These are phyloP conservation scores for Gynostemma pentaphyllum DNA, from an alignment of 306 rosid species.

Conservation along the genomic window DNA sequence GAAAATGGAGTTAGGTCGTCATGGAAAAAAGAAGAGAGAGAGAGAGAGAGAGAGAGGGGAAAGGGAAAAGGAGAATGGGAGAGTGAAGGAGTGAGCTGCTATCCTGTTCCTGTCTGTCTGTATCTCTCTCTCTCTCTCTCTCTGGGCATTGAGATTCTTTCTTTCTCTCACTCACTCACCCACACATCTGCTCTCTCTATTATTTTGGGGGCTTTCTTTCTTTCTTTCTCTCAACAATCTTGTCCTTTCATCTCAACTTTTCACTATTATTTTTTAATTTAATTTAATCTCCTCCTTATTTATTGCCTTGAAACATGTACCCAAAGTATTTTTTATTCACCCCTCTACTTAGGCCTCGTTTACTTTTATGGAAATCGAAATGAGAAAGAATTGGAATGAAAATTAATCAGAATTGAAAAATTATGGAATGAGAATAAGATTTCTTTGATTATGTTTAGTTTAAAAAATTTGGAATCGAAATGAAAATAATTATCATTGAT, in stretches of 20 bases:
- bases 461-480: too few relatives aligned
- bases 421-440: too few relatives aligned
- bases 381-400: not conserved
- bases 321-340: too few relatives aligned
- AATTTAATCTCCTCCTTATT: not conserved
- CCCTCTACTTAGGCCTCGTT: too few relatives aligned
- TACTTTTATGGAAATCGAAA: not conserved
- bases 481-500: too few relatives aligned
- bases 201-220: constrained; percentile 41
- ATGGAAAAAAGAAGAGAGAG: constrained; percentile 1
- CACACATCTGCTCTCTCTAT: constrained; percentile 45
- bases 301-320: not conserved
- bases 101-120: constrained; percentile 47
- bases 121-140: too few relatives aligned
- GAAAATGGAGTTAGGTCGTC: constrained; percentile 12
- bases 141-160: constrained; percentile 58
- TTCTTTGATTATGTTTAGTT: too few relatives aligned
- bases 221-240: constrained; percentile 14
- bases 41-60: not conserved
- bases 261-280: not conserved
- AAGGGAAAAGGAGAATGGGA: constrained; percentile 20
- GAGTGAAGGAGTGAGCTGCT: constrained; percentile 35
- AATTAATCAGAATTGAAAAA: too few relatives aligned
- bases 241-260: constrained; percentile 17
- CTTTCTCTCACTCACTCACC: constrained; percentile 12